Base-by-base conservation (phyloP, 495 filamentous ascomycete genomes). In the Aspergillus bridgeri region DNA sequence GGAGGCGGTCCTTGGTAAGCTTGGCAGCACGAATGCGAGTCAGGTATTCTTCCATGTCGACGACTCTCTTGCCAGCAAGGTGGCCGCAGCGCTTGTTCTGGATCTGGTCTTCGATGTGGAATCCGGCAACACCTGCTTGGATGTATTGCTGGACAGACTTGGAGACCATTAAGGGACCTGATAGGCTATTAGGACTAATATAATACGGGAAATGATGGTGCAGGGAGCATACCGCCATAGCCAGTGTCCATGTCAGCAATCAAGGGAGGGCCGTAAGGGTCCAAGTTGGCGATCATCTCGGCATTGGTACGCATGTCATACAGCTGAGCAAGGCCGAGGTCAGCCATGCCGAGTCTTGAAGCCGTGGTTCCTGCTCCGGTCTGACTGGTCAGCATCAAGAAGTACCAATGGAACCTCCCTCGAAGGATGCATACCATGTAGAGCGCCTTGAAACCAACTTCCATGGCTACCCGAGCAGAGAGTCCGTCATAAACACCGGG, bases 201-300 rank as follows among this genome's bases (percentile, higher is more conserved):
- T 20, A 51, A 18, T 20, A 18, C 9, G 7, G 15, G 8, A 1
- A 19, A 18, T 6, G 17, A 27, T 3, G 42, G 4, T 15, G 19
- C 33, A 2, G 9, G 11, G 24, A 42, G 19, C 23, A 53, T 66
- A 80, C 82, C 84, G 59, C 83, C 85, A 53, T 82, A 87, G 20
- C 84, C 83, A 13, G 81, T 83, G 67, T 90, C 87, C 60, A 84
- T 85, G 61, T 89, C 87, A n/a, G 86, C 86, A 65, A 90, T 88
- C 5, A 89, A 60, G 0, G 85, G 84, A 2, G 78, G 76, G 0
- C 79, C 74, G 27, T 68, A 68, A 0, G 82, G 83, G 58, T 86
- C 75, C 33, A 90, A 71, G 55, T 77, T 78, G 46, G 85, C 83
- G 53, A 90, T 84, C 82, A 88, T 88, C 48, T 79, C 74, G 0